phyloP scores from a whole-genome alignment of 352 stramenopile species.

The Pythium plurisporium region DNA sequence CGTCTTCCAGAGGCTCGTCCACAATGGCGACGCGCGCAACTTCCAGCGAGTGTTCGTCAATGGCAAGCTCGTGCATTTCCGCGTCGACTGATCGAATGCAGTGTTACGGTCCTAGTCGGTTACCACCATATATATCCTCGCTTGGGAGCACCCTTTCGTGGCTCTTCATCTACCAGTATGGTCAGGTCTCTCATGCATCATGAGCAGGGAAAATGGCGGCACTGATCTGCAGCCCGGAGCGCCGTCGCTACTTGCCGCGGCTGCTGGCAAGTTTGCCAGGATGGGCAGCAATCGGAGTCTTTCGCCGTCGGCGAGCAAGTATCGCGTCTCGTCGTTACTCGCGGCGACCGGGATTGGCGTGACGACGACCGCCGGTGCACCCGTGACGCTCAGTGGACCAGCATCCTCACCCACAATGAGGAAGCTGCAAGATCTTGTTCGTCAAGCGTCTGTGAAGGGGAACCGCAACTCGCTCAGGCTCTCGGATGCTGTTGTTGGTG shows the following conservation, averaged over 20 bases:
- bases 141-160: background rate
- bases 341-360: background rate
- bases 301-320: slow-evolving; percentile 5
- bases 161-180: background rate
- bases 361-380: background rate
- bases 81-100: background rate
- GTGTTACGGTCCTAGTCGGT: background rate
- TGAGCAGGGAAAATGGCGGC: slow-evolving; percentile 4
- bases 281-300: slow-evolving; percentile 6
- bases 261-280: slow-evolving; percentile 5
- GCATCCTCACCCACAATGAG: background rate
- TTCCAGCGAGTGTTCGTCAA: slow-evolving; percentile 74
- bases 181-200: background rate
- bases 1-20: slow-evolving; percentile 83
- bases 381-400: background rate
- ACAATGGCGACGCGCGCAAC: slow-evolving; percentile 84
- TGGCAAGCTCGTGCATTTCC: slow-evolving; percentile 33
- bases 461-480: slow-evolving; percentile 2
- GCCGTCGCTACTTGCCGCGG: slow-evolving; percentile 9
- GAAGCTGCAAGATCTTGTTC: slow-evolving; percentile 10
- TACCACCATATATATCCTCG: slow-evolving; percentile 7
- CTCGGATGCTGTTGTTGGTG: slow-evolving; percentile 1
- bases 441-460: slow-evolving; percentile 4
- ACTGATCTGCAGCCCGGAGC: background rate
- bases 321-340: slow-evolving; percentile 5